Conservation (phyloP, 2,329 filamentous ascomycete genomes). For the Cytospora paraplurivora region DNA sequence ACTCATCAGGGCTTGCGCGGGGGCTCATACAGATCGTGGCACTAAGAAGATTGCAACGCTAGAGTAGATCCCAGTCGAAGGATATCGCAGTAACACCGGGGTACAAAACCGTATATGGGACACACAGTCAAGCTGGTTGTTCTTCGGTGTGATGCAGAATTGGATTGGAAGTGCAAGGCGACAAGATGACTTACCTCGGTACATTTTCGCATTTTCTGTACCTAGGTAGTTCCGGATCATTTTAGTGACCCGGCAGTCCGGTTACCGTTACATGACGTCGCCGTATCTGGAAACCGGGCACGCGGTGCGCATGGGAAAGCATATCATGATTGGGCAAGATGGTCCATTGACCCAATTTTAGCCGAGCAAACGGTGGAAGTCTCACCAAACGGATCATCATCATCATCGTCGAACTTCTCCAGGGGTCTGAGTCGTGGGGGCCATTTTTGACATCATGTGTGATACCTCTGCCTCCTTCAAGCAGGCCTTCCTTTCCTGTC, state of each 20-base stretch:
- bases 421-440: background rate
- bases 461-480: background rate
- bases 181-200: background rate
- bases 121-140: no score
- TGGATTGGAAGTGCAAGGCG: background rate
- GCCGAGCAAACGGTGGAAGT: background rate
- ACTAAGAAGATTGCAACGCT: background rate
- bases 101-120: no score
- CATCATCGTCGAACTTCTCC: background rate
- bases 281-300: background rate
- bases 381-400: background rate
- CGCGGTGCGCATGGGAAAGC: background rate
- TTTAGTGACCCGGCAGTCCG: background rate
- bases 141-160: background rate
- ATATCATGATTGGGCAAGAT: background rate
- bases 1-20: background rate
- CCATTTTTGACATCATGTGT: background rate
- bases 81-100: no score
- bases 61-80: background rate
- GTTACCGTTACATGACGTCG: background rate
- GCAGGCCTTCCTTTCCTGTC: background rate
- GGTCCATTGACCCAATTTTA: background rate
- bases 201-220: background rate
- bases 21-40: background rate
- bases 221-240: background rate